Evolutionary conservation across 78 protist species (phyloP).

Genomic region (Isochrysis galbana): DNA sequence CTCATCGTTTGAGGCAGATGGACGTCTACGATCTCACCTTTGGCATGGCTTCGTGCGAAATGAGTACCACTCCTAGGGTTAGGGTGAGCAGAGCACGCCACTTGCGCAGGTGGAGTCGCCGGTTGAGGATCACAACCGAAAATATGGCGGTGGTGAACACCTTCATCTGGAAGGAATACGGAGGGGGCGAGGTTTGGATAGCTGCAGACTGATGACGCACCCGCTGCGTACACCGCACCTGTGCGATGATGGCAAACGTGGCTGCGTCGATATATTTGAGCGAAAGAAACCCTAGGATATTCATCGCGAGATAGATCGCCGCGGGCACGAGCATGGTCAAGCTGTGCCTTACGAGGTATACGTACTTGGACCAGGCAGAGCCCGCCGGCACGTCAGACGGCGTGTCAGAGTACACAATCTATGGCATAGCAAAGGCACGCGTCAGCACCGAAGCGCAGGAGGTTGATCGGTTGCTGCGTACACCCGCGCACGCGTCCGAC

Average conservation of each 20-base stretch:
- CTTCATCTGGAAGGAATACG: background rate
- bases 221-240: background rate
- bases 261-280: background rate
- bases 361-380: background rate
- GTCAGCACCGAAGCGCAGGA: background rate
- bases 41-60: background rate
- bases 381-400: background rate
- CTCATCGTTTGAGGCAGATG: too few relatives aligned
- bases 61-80: background rate
- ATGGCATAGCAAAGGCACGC: background rate
- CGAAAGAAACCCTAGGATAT: background rate
- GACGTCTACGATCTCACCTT: too few relatives aligned
- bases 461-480: too few relatives aligned
- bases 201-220: background rate
- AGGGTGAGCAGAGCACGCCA: constrained; percentile 16
- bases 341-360: background rate
- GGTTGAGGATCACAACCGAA: background rate
- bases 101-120: background rate
- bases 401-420: background rate
- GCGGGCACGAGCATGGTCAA: background rate
- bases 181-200: background rate
- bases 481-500: too few relatives aligned
- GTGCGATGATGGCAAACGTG: background rate
- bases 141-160: background rate
- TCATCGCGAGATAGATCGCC: background rate